These are phyloP conservation scores for Tetrapyrgos nigripes DNA, from an alignment of 1,284 basidiomycete species.

Conservation along the genomic window DNA sequence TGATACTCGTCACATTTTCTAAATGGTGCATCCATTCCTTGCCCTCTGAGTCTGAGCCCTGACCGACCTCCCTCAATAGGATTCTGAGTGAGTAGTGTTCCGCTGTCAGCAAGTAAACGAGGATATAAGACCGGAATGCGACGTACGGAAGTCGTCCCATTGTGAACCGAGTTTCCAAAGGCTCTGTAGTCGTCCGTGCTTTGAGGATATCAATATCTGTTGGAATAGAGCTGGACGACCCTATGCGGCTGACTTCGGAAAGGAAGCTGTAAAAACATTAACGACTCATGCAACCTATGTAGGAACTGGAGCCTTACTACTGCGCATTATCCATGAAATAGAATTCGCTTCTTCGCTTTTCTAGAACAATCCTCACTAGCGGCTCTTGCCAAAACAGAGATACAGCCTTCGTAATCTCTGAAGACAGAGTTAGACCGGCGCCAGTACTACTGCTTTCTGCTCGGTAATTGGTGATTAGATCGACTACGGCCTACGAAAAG, in stretches of 20 bases:
- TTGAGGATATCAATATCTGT: constrained; percentile 81
- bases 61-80: constrained; percentile 85
- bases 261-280: constrained; percentile 87
- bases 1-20: constrained; percentile 84
- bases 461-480: constrained; percentile 66
- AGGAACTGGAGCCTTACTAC: constrained; percentile 68
- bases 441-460: constrained; percentile 37
- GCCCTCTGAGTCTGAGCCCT: constrained; percentile 84
- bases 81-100: constrained; percentile 64
- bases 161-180: constrained; percentile 75
- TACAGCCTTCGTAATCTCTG: constrained; percentile 82
- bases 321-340: constrained; percentile 8
- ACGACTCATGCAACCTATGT: too few relatives aligned
- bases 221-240: constrained; percentile 70
- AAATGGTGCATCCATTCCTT: constrained; percentile 88
- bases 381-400: constrained; percentile 91
- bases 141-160: constrained; percentile 70
- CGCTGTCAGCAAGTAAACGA: constrained; percentile 44
- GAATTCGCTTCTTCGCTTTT: constrained; percentile 70
- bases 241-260: constrained; percentile 72
- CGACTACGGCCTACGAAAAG: constrained; percentile 47
- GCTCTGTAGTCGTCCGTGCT: constrained; percentile 84
- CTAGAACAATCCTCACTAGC: constrained; percentile 86
- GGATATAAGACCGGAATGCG: constrained; percentile 55
- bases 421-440: constrained; percentile 54